Percentiles rank a stretch among this genome's conserved stretches.
These are phyloP conservation scores for Penicillium roqueforti DNA, from an alignment of 495 filamentous ascomycete species.

Conservation along the genomic window DNA sequence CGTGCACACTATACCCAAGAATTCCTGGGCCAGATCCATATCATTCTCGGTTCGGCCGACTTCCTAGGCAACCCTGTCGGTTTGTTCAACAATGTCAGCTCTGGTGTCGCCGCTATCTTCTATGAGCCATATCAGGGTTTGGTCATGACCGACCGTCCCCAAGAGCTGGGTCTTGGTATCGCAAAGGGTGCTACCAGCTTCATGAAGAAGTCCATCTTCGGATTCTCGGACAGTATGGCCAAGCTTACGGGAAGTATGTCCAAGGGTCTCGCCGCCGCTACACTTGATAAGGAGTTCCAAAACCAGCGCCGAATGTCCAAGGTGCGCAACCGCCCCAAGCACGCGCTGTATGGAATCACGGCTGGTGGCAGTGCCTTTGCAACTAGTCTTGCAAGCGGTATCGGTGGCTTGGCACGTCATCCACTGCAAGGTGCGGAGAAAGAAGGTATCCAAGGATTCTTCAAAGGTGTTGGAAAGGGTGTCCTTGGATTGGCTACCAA, in stretches of 20 bases:
- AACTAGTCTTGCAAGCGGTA: slow-evolving; percentile 83
- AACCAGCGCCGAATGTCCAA: slow-evolving; percentile 91
- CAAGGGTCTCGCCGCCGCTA: slow-evolving; percentile 91
- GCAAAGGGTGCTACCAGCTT: slow-evolving; percentile 96
- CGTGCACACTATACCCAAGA: slow-evolving; percentile 95
- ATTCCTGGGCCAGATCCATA: slow-evolving; percentile 89
- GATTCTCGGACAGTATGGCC: slow-evolving; percentile 90
- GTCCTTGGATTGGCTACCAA: slow-evolving; percentile 90
- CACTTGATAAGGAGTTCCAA: slow-evolving; percentile 97
- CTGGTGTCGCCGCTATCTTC: slow-evolving; percentile 94
- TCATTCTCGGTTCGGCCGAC: slow-evolving; percentile 93
- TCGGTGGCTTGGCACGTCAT: slow-evolving; percentile 88
- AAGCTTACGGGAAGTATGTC: slow-evolving; percentile 96
- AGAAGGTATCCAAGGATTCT: slow-evolving; percentile 86
- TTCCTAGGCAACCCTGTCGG: slow-evolving; percentile 98
- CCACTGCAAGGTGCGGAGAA: slow-evolving; percentile 95
- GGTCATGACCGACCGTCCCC: slow-evolving; percentile 90
- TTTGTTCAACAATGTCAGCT: slow-evolving; percentile 96
- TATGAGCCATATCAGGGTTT: slow-evolving; percentile 98
- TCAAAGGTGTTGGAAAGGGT: slow-evolving; percentile 96
- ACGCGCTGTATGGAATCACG: slow-evolving; percentile 93
- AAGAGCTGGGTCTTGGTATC: slow-evolving; percentile 90
- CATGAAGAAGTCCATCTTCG: slow-evolving; percentile 97
- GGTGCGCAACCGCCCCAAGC: slow-evolving; percentile 90
- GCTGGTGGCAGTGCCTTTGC: slow-evolving; percentile 94